Evolutionary conservation across 768 basidiomycete species (phyloP).

Genomic region (Chalciporus chontae): DNA sequence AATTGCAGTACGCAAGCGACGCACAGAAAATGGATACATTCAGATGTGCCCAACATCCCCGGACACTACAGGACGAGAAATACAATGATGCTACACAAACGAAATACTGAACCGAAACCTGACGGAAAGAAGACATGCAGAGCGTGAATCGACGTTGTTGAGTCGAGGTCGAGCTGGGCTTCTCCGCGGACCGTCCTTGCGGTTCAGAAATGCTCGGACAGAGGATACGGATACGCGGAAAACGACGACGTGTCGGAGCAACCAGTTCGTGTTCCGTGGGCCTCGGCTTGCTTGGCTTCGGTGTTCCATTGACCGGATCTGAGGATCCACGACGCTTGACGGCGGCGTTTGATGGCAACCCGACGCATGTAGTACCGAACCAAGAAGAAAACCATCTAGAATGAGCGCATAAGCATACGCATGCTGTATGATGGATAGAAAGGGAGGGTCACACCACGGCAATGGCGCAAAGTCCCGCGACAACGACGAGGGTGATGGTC

Average conservation of each 20-base stretch:
- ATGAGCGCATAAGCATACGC: background rate
- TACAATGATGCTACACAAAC: background rate
- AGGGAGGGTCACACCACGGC: constrained; percentile 8
- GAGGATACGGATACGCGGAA: constrained; percentile 14
- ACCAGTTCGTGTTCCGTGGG: constrained; percentile 8
- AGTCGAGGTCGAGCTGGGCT: background rate
- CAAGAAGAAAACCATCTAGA: constrained; percentile 11
- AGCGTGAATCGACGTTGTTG: background rate
- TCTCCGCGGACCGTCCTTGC: background rate
- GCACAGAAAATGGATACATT: too few species aligned
- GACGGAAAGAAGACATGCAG: background rate
- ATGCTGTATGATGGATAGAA: background rate
- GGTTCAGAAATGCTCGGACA: constrained; percentile 14
- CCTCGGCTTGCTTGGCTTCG: constrained; percentile 12
- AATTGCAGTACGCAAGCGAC: too few species aligned
- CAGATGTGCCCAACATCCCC: background rate
- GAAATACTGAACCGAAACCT: background rate
- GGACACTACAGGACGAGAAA: background rate
- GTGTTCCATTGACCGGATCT: constrained; percentile 17
- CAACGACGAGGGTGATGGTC: background rate
- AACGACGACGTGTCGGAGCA: constrained; percentile 15
- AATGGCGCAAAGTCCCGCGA: constrained; percentile 4
- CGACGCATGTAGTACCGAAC: constrained; percentile 16
- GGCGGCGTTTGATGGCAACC: constrained; percentile 18
- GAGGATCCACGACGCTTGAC: constrained; percentile 26